phyloP scores from a whole-genome alignment of 2,329 filamentous ascomycete genomes.

The Phialophora verrucosa region DNA sequence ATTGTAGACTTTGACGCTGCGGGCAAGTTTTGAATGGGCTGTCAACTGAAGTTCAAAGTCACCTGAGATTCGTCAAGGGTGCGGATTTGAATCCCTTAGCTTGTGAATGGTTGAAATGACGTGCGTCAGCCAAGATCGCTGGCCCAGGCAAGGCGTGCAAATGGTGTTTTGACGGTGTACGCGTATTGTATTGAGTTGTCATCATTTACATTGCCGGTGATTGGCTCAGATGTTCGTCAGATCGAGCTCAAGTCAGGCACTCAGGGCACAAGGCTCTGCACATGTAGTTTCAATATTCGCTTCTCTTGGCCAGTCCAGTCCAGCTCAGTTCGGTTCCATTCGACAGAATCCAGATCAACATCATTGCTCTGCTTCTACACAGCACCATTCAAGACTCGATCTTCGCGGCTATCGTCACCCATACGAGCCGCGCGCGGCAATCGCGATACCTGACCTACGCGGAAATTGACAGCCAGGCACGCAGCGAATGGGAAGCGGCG shows the following conservation, averaged over 20 bases:
- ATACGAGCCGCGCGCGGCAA: constrained; percentile 36
- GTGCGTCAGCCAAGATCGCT: neutral
- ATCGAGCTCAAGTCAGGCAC: neutral
- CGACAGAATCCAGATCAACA: neutral
- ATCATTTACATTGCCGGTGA: neutral
- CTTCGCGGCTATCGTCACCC: constrained; percentile 31
- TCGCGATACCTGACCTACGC: constrained; percentile 28
- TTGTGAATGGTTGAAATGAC: constrained; percentile 31
- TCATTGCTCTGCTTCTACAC: neutral
- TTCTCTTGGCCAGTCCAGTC: neutral
- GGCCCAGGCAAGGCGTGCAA: neutral
- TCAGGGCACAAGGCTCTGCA: neutral
- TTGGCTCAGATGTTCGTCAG: neutral
- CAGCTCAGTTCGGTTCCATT: neutral
- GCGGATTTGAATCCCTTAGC: constrained; percentile 8
- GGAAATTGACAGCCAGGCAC: constrained; percentile 34
- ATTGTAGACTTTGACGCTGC: constrained; percentile 15
- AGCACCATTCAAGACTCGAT: neutral
- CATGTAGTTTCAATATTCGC: neutral
- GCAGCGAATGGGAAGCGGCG: constrained; percentile 32
- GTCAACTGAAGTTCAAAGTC: constrained; percentile 26
- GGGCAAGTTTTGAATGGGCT: constrained; percentile 22
- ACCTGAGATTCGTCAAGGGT: constrained; percentile 27
- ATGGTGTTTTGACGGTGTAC: constrained; percentile 3
- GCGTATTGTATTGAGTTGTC: neutral